Evolutionary conservation across 2,329 filamentous ascomycete genomes (phyloP).

Genomic region (Huntiella bhutanensis): DNA sequence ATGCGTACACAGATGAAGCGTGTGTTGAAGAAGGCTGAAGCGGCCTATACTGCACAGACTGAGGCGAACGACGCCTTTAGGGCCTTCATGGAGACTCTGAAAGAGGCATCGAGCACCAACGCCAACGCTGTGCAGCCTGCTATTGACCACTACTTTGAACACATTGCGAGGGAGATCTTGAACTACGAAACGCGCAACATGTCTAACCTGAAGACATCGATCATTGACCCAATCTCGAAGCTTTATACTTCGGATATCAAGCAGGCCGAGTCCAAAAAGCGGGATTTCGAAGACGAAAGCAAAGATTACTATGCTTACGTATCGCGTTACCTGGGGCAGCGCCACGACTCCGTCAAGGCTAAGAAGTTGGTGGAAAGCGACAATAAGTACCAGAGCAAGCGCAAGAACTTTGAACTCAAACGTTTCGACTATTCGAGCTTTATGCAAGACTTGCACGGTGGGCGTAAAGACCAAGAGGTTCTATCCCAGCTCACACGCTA

Average conservation of each 20-base stretch:
- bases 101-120: conserved; percentile 77
- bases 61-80: conserved; percentile 73
- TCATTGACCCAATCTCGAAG: conserved; percentile 84
- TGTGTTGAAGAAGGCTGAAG: conserved; percentile 83
- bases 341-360: conserved; percentile 87
- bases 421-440: conserved; percentile 98
- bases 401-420: conserved; percentile 88
- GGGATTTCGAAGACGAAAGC: conserved; percentile 96
- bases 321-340: conserved; percentile 83
- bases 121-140: conserved; percentile 93
- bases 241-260: conserved; percentile 95
- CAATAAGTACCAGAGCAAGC: conserved; percentile 86
- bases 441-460: conserved; percentile 97
- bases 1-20: conserved; percentile 94
- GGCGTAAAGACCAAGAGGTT: conserved; percentile 95
- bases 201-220: conserved; percentile 67
- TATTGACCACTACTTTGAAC: conserved; percentile 94
- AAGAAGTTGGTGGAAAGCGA: conserved; percentile 94
- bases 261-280: conserved; percentile 87
- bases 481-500: conserved; percentile 87
- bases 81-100: conserved; percentile 67
- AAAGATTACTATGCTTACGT: conserved; percentile 97
- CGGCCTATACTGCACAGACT: conserved; percentile 59
- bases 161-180: conserved; percentile 80
- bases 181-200: conserved; percentile 73